Conservation (phyloP, 2,329 filamentous ascomycete genomes). For the Alternaria postmessia region DNA sequence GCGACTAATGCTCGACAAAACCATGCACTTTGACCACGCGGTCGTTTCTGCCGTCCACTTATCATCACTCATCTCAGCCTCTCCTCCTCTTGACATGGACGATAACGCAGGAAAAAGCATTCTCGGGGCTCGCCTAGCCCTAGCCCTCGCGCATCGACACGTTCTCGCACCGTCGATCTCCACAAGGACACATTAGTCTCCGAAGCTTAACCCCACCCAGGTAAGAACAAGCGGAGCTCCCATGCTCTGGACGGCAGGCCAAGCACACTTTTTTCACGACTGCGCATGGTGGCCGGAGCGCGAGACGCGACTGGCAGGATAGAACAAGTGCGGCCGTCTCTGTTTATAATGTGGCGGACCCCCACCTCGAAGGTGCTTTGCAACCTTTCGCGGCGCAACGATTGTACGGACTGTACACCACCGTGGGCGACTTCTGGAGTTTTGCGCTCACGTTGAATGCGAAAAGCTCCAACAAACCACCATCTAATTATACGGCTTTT, state of each 20-base stretch:
- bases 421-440: conserved; percentile 54
- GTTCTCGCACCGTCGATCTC: conserved; percentile 10
- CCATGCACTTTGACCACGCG: neutral
- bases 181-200: conserved; percentile 14
- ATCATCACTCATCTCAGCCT: conserved; percentile 8
- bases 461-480: conserved; percentile 45
- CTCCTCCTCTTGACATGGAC: neutral
- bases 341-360: conserved; percentile 36
- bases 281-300: conserved; percentile 11
- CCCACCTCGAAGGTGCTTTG: conserved; percentile 11
- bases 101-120: conserved; percentile 30
- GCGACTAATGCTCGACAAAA: conserved; percentile 5
- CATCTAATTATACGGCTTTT: neutral
- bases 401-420: conserved; percentile 12
- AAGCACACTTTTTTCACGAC: conserved; percentile 32
- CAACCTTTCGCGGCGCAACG: conserved; percentile 13
- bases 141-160: conserved; percentile 24
- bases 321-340: neutral
- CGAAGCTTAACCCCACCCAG: conserved; percentile 27
- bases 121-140: conserved; percentile 33
- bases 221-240: conserved; percentile 13
- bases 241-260: conserved; percentile 23
- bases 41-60: neutral
- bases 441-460: conserved; percentile 50
- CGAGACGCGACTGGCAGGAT: conserved; percentile 8